These are phyloP conservation scores for Fusarium oxysporum DNA, from an alignment of 2,329 filamentous ascomycete species.

Conservation along the genomic window DNA sequence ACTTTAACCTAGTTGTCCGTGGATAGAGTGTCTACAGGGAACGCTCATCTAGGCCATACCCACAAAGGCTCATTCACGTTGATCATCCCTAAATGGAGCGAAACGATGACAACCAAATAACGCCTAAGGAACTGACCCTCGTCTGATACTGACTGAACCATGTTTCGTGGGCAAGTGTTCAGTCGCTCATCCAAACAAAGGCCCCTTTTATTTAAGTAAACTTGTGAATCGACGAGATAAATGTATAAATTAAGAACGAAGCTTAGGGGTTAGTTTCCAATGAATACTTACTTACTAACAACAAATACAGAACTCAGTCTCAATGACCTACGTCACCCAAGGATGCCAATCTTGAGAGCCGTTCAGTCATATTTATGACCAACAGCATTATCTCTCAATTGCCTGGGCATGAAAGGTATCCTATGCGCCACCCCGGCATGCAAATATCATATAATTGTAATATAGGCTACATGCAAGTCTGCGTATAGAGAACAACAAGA, in stretches of 20 bases:
- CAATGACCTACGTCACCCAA: not conserved
- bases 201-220: too few relatives aligned
- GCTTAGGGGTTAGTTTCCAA: not conserved
- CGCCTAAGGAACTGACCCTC: not conserved
- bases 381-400: not conserved
- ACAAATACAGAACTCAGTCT: not conserved
- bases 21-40: not conserved
- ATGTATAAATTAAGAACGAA: not conserved
- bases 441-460: not conserved
- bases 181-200: not conserved
- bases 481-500: not conserved
- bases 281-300: not conserved
- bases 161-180: not conserved
- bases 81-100: not conserved
- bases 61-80: not conserved
- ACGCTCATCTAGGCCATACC: not conserved
- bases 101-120: not conserved
- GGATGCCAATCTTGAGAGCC: not conserved
- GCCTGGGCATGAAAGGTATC: too few relatives aligned
- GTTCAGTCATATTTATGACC: not conserved
- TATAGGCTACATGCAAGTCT: not conserved
- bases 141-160: too few relatives aligned
- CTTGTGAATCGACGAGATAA: too few relatives aligned
- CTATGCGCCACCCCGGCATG: not conserved
- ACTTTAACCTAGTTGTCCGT: not conserved